Base-by-base conservation (phyloP, 768 basidiomycete species). In the Dendrothele bispora region DNA sequence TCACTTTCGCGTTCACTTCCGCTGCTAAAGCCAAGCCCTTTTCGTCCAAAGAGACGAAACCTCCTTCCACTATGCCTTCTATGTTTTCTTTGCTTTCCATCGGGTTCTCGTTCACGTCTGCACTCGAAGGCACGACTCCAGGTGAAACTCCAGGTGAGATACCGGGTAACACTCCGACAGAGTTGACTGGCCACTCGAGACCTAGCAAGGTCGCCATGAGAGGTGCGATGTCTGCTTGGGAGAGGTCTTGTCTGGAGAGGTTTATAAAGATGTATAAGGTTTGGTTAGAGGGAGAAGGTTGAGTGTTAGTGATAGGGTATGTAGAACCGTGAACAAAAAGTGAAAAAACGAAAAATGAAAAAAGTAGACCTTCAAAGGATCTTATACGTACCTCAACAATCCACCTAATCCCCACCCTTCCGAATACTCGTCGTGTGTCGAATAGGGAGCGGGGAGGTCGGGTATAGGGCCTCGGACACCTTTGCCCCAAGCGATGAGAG, bases 191-290 rank as follows among this genome's bases (percentile, higher is more conserved):
- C 79, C 87, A 87, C 38, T 83, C 60, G 11, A 81, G 72, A 17
- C 90, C 90, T 15, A 91, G 57, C 7, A 93, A 72, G 4, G 84
- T 65, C 1, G 88, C 76, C 86, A 93, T 91, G 39, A 94, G 70
- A 3, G 85, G 74, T 7, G 91, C 77, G 14, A 94, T 71, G 56
- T 93, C 91, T 0, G 89, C 91, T 57, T 94, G 91, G 48, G 88
- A 88, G 4, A 94, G 75, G 53, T 94, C 91, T 28, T 80, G 77
- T 15, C 89, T 75, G 28, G 78, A 68, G 1, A 90, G 60, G 41
- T 83, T 75, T 2, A 63, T 57, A n/a, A n/a, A n/a, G n/a, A n/a
- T n/a, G 37, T 39, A 39, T 29, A 47, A 30, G 14, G 24, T 36
- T 20, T 38, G 11, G 22, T 46, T 37, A 24, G 44, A 46, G 28